Evolutionary conservation across 345 rosid species (phyloP).

Genomic region (Viola odorata): DNA sequence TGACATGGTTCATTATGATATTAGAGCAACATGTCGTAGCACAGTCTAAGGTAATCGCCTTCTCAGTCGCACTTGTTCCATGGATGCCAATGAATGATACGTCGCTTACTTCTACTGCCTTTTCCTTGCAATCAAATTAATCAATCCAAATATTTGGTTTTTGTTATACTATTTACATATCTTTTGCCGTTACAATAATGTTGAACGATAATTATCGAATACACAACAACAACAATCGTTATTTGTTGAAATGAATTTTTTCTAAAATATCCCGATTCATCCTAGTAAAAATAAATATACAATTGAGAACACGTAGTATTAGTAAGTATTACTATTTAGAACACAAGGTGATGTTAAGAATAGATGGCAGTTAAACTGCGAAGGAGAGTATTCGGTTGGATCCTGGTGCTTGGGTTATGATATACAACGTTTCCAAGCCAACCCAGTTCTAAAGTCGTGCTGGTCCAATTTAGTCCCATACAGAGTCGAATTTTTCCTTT

Average conservation of each 20-base stretch:
- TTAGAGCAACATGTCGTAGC: conserved; percentile 16
- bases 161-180: too few relatives aligned
- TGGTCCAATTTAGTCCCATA: too few relatives aligned
- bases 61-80: conserved; percentile 19
- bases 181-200: conserved; percentile 5
- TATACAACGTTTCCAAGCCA: too few relatives aligned
- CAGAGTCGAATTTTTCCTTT: too few relatives aligned
- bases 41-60: conserved; percentile 30
- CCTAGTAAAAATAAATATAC: conserved; percentile 13
- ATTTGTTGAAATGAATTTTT: conserved; percentile 20
- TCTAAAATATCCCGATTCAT: conserved; percentile 25
- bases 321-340: too few relatives aligned
- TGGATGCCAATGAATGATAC: conserved; percentile 10
- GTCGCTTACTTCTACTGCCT: conserved; percentile 24
- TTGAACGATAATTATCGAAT: conserved; percentile 33
- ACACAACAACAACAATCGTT: conserved; percentile 3
- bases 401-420: too few relatives aligned
- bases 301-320: too few relatives aligned
- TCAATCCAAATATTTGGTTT: neutral
- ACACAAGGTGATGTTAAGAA: too few relatives aligned
- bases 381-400: too few relatives aligned
- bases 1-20: conserved; percentile 20
- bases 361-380: too few relatives aligned
- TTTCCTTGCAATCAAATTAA: neutral
- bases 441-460: too few relatives aligned